Percentiles rank a stretch among this genome's conserved stretches.
Evolutionary conservation across 2,329 filamentous ascomycete species (phyloP).

Genomic region (Sporothrix protearum): DNA sequence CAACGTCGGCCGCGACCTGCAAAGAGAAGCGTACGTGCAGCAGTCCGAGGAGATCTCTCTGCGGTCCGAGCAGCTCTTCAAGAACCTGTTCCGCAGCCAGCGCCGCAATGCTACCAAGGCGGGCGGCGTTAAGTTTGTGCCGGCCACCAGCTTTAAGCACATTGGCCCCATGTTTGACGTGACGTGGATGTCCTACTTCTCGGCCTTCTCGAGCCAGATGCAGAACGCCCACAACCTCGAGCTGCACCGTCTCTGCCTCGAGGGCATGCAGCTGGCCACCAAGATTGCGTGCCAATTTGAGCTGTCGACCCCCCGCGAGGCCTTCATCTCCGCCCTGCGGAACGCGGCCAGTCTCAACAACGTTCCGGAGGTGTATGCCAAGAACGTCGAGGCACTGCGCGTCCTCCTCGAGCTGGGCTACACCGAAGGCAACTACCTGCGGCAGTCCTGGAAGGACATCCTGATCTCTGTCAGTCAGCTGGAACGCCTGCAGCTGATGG

Average conservation of each 20-base stretch:
- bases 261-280: conserved; percentile 91
- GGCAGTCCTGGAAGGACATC: conserved; percentile 91
- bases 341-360: conserved; percentile 97
- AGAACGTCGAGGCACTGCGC: conserved; percentile 93
- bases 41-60: conserved; percentile 88
- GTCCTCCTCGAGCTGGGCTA: conserved; percentile 87
- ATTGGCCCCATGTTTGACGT: conserved; percentile 98
- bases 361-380: conserved; percentile 87
- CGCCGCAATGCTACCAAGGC: conserved; percentile 70
- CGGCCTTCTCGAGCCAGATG: conserved; percentile 85
- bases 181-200: conserved; percentile 99
- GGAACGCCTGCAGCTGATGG: conserved; percentile 90
- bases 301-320: conserved; percentile 85
- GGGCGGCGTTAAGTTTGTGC: conserved; percentile 73
- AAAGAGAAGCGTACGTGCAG: conserved; percentile 88
- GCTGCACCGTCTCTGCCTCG: conserved; percentile 86
- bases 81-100: conserved; percentile 86
- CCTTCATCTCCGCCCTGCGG: conserved; percentile 88
- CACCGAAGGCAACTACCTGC: conserved; percentile 84
- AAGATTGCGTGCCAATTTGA: conserved; percentile 92
- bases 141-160: conserved; percentile 89
- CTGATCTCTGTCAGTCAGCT: conserved; percentile 94
- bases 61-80: conserved; percentile 79
- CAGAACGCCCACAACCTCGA: conserved; percentile 92
- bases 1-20: conserved; percentile 85